Evolutionary conservation across 1,284 basidiomycete genomes (phyloP).

Genomic region (Chiua sp.): DNA sequence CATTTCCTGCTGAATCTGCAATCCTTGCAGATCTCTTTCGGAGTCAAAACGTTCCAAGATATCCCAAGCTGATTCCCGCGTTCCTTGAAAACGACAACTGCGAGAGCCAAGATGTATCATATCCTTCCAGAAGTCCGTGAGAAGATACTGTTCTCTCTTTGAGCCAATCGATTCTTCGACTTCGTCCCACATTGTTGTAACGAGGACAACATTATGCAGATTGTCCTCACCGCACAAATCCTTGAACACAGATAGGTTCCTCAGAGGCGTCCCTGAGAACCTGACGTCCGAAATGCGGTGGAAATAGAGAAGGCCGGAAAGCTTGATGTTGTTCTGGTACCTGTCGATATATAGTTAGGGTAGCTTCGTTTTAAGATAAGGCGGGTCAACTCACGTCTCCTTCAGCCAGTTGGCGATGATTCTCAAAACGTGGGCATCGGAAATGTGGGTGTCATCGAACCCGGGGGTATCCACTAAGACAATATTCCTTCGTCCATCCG

Average conservation of each 20-base stretch:
- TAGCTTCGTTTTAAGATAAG: background rate
- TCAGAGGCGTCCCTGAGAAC: constrained; percentile 41
- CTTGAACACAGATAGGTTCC: constrained; percentile 29
- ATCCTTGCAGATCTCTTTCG: background rate
- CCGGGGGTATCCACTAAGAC: constrained; percentile 34
- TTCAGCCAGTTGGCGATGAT: constrained; percentile 29
- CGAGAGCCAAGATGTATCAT: background rate
- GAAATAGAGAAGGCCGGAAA: constrained; percentile 33
- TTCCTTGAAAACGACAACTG: background rate
- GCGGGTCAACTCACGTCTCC: constrained; percentile 19
- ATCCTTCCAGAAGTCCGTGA: background rate
- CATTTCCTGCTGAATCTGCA: background rate
- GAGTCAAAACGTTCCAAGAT: background rate
- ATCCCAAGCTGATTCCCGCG: background rate
- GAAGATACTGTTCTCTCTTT: constrained; percentile 15
- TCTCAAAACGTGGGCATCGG: constrained; percentile 19
- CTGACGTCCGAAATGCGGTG: constrained; percentile 47
- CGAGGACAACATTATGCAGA: constrained; percentile 31
- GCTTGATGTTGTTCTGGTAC: constrained; percentile 20
- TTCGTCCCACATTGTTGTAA: constrained; percentile 37
- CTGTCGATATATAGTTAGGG: constrained; percentile 7
- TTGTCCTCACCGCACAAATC: constrained; percentile 29
- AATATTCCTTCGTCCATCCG: constrained; percentile 19
- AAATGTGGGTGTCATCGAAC: constrained; percentile 24
- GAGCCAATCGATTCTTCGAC: constrained; percentile 21